A percentile compares a stretch with the other conserved stretches of the same genome.
These are phyloP conservation scores for Rheum nobile DNA, from an alignment of 148 eudicot species.

Conservation along the genomic window DNA sequence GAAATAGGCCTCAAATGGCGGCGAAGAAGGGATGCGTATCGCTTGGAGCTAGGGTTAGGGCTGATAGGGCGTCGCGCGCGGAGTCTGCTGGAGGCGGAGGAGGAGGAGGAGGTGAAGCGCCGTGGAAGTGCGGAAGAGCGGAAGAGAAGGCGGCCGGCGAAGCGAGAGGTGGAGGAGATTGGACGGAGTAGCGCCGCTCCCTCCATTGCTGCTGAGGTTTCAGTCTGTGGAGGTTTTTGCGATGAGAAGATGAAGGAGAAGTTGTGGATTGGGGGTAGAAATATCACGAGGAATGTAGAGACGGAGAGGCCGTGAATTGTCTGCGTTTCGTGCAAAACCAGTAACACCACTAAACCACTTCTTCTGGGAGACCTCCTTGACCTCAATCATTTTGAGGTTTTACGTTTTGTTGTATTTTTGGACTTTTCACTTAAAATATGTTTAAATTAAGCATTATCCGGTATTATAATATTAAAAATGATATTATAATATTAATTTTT, in stretches of 20 bases:
- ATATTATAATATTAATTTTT: too few relatives aligned
- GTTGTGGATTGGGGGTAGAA: constrained; percentile 4
- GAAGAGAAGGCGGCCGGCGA: constrained; percentile 26
- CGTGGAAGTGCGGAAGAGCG: constrained; percentile 18
- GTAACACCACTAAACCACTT: constrained; percentile 1
- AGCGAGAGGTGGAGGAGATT: constrained; percentile 24
- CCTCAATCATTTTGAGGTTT: too few relatives aligned
- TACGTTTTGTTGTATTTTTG: too few relatives aligned
- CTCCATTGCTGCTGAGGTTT: constrained; percentile 36
- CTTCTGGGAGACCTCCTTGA: background rate
- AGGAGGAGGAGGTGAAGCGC: constrained; percentile 13
- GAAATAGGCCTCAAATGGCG: constrained; percentile 21
- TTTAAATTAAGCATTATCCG: too few relatives aligned
- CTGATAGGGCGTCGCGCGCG: constrained; percentile 21
- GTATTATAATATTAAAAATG: too few relatives aligned
- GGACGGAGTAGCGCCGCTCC: constrained; percentile 52
- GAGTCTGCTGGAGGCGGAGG: constrained; percentile 2
- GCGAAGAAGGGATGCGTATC: constrained; percentile 20
- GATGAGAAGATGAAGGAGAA: background rate
- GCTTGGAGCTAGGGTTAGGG: constrained; percentile 20
- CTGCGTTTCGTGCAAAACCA: constrained; percentile 5
- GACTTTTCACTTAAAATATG: too few relatives aligned
- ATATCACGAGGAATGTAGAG: background rate
- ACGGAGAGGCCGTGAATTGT: constrained; percentile 3
- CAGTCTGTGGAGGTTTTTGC: background rate